Base-by-base conservation (phyloP, 192 early-diverging fungal genomes). In the Cetraspora pellucida region DNA sequence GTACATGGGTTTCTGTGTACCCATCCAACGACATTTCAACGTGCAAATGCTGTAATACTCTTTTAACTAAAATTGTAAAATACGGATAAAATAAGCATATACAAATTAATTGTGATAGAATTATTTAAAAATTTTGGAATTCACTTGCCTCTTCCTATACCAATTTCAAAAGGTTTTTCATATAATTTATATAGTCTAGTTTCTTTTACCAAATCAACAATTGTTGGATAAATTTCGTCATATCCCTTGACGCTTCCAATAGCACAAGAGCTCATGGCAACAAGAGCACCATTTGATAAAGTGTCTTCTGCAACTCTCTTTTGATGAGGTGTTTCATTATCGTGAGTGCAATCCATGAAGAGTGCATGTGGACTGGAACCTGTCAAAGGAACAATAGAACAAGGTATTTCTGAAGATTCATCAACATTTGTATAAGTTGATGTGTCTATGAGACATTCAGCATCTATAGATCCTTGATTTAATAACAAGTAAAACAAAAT, bases 281-380 rank as follows among this genome's bases (percentile, higher is more conserved):
- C 94, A 6, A 97, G 82, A 10, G 95, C 97, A 11, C 93, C 91
- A 85, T 95, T 97, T 7, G 98, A 89, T 19, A 99, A 84, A 8
- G 98, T 91, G 82, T 99, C 98, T 73, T 82, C 90, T 3, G 95
- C 91, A 0, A 90, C 90, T 67, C 97, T 87, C 64, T 95, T 96
- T 80, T 99, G 95, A 27, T 92, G 87, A 2, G 98, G 98, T 2
- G 93, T 94, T 82, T 98, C 95, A 80, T 99, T 99, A 82, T 99
- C 98, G 73, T 99, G 98, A 14, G 98, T 98, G 86, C 96, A 98
- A 82, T 99, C 98, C 91, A 98, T 98, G 80, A 99, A 97, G 11
- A 99, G 86, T 8, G 95, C 95, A 76, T 98, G 97, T 5, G 97
- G 95, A 21, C 82, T 82, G 10, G 94, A 94, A 14, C 92, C 95